Percentiles rank a stretch among this genome's conserved stretches.
Conservation (phyloP, 768 basidiomycete genomes). For the Leccinum rimulosum region DNA sequence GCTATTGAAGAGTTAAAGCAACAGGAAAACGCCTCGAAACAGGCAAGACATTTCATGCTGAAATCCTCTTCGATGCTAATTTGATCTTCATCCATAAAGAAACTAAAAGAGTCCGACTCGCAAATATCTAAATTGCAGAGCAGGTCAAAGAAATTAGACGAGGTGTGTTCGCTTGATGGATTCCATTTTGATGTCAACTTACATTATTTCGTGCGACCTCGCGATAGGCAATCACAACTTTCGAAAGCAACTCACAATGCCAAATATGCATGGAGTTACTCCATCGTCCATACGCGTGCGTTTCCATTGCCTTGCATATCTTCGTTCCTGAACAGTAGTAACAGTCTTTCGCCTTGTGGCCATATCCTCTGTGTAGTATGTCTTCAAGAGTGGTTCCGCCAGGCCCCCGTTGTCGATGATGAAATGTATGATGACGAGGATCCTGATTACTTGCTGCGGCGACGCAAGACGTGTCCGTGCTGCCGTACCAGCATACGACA, state of each 20-base stretch:
- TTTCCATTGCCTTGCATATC: slow-evolving; percentile 11
- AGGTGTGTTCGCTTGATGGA: slow-evolving; percentile 38
- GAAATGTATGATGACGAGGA: slow-evolving; percentile 43
- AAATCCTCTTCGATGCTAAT: background rate
- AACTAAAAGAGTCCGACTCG: slow-evolving; percentile 43
- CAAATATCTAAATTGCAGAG: slow-evolving; percentile 43
- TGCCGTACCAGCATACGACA: slow-evolving; percentile 57
- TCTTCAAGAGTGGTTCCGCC: slow-evolving; percentile 76
- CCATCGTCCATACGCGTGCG: slow-evolving; percentile 64
- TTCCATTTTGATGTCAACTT: background rate
- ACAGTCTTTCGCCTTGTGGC: slow-evolving; percentile 70
- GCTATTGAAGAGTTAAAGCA: slow-evolving; percentile 51
- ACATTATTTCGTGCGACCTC: background rate
- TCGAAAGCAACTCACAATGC: slow-evolving; percentile 64
- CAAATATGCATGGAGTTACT: slow-evolving; percentile 78
- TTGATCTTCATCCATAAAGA: slow-evolving; percentile 29
- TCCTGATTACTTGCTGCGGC: slow-evolving; percentile 48
- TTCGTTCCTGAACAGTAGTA: slow-evolving; percentile 5
- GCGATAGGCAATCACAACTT: slow-evolving; percentile 46
- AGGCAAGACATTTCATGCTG: slow-evolving; percentile 30
- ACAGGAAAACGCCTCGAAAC: slow-evolving; percentile 37
- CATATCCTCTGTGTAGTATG: slow-evolving; percentile 74
- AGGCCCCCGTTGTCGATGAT: slow-evolving; percentile 51
- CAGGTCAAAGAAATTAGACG: slow-evolving; percentile 53
- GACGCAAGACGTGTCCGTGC: slow-evolving; percentile 70